Conservation (phyloP, 2,329 filamentous ascomycete species). For the Claviceps sp. region DNA sequence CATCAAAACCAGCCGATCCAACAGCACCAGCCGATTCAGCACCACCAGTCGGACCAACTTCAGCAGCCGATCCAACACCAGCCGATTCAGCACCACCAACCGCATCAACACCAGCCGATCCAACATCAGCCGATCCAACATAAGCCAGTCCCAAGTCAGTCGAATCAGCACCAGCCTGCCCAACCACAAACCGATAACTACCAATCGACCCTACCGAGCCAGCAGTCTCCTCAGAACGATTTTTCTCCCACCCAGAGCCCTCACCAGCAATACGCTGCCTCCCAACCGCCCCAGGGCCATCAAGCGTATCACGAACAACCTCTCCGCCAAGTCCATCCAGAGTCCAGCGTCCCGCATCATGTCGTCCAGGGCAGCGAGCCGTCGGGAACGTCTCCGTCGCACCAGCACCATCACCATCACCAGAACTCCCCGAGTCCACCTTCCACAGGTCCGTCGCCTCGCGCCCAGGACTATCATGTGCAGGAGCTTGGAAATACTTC, state of each 20-base stretch:
- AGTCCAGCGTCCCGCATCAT: conserved; percentile 8
- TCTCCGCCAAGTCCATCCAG: neutral
- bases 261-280: conserved; percentile 16
- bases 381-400: conserved; percentile 1
- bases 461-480: conserved; percentile 9
- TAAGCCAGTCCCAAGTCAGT: conserved; percentile 3
- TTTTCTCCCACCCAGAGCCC: conserved; percentile 14
- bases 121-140: neutral
- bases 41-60: neutral
- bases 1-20: conserved; percentile 8
- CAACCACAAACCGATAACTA: conserved; percentile 8
- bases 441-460: conserved; percentile 9
- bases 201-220: conserved; percentile 8
- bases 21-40: neutral
- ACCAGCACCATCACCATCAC: conserved; percentile 8
- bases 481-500: conserved; percentile 1
- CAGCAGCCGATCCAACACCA: conserved; percentile 8
- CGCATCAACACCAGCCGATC: conserved; percentile 6
- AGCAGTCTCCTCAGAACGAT: conserved; percentile 12
- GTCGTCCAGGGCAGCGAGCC: conserved; percentile 6
- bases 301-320: conserved; percentile 8
- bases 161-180: conserved; percentile 11
- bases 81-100: conserved; percentile 9
- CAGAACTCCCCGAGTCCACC: conserved; percentile 5
- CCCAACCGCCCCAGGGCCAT: conserved; percentile 10